Percentiles rank a stretch among this genome's conserved stretches.
phyloP scores from a whole-genome alignment of 1,284 basidiomycete species.

The Meira nashicola region DNA sequence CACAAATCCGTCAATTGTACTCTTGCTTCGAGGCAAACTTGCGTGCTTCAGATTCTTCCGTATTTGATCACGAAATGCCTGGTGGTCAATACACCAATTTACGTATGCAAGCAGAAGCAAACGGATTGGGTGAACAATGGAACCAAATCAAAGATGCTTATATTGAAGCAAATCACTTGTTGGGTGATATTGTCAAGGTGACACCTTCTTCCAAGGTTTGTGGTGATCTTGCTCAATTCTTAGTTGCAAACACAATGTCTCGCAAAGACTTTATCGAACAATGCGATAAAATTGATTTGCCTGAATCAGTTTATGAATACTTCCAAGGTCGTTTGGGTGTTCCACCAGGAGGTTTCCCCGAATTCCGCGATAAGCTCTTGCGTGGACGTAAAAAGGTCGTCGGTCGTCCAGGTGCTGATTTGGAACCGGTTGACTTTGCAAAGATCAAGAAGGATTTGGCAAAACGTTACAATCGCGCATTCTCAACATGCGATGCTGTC shows the following conservation, averaged over 20 bases:
- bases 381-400: slow-evolving; percentile 91
- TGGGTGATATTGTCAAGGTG: slow-evolving; percentile 98
- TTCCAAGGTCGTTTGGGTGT: slow-evolving; percentile 76
- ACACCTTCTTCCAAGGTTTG: slow-evolving; percentile 99
- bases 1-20: slow-evolving; percentile 91
- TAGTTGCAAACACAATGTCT: slow-evolving; percentile 88
- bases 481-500: slow-evolving; percentile 75
- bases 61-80: slow-evolving; percentile 99
- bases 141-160: slow-evolving; percentile 98
- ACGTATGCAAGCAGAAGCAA: slow-evolving; percentile 84
- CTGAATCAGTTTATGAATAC: slow-evolving; percentile 62
- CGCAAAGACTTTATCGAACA: slow-evolving; percentile 80
- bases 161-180: slow-evolving; percentile 65
- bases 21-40: slow-evolving; percentile 98
- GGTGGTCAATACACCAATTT: slow-evolving; percentile 66
- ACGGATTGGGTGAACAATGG: slow-evolving; percentile 97
- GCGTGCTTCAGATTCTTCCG: slow-evolving; percentile 75
- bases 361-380: slow-evolving; percentile 85
- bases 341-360: slow-evolving; percentile 83
- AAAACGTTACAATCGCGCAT: slow-evolving; percentile 89
- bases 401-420: slow-evolving; percentile 78
- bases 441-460: slow-evolving; percentile 88
- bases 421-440: slow-evolving; percentile 88
- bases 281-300: slow-evolving; percentile 91
- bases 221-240: slow-evolving; percentile 93